Base-by-base conservation (phyloP, 306 rosid species). In the Quercus rubra region DNA sequence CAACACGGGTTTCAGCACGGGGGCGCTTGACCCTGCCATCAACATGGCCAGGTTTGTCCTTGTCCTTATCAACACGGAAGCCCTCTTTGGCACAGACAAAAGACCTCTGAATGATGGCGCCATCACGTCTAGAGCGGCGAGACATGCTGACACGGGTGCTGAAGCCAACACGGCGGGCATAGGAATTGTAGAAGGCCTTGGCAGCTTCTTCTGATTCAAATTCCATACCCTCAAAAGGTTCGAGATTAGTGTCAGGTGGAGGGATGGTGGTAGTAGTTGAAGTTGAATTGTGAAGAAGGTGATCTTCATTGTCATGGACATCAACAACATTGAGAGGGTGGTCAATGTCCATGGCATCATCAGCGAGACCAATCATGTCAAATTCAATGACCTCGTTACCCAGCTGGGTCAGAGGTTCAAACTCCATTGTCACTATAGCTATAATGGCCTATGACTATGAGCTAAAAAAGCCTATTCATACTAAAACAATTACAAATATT, bases 201-300 rank as follows among this genome's bases (percentile, higher is more conserved):
- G 88, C 78, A 74, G 88, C 92, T 83, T 88, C 92, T 81, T 88
- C 89, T 3, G 89, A 88, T 76, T 88, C 88, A 66, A 88, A 88
- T 5, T 84, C 85, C 89, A 88, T 84, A 14, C 88, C 89, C 52
- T 74, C 82, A 68, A 41, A 84, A 25, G 89, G 92, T 77, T 88
- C 87, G 5, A 84, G 81, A 69, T 66, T 57, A 12, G 73, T 77
- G 69, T 86, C 89, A 59, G 71, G 86, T 58, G 78, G 83, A 67
- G 76, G 74, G 46, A 41, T 41, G 12, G 46, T 41, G 46, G 46
- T 41, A 41, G 46, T 41, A 41, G 46, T 41, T 41, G 46, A 41
- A 41, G 46, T 41, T 41, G 46, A 41, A 41, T 41, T 41, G 46
- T 41, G 46, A 41, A 41, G 46, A 41, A 41, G 46, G 46, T 8